phyloP scores from a whole-genome alignment of 1,284 basidiomycete genomes.

The Athelia sp. region DNA sequence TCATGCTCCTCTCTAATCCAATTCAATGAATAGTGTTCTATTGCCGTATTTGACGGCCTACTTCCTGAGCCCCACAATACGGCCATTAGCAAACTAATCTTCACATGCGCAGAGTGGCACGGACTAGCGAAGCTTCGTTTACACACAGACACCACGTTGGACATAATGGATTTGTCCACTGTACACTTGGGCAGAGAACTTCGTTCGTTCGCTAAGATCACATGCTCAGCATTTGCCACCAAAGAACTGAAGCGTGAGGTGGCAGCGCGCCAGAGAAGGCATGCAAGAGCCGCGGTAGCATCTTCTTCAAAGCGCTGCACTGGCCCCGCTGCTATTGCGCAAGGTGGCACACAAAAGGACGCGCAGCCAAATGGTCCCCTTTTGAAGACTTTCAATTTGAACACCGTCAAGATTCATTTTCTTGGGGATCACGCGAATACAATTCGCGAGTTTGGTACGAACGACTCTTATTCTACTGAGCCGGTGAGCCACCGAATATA shows the following conservation, averaged over 20 bases:
- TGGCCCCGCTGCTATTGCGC: no score
- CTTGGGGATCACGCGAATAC: slow-evolving; percentile 25
- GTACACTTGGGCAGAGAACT: slow-evolving; percentile 16
- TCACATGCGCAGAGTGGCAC: slow-evolving; percentile 14
- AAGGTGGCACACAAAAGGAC: no score
- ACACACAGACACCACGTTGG: slow-evolving; percentile 21
- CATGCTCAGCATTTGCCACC: slow-evolving; percentile 16
- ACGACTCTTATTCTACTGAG: slow-evolving; percentile 25
- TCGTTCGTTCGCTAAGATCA: slow-evolving; percentile 19
- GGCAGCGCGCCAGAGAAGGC: slow-evolving; percentile 12
- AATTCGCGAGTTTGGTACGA: slow-evolving; percentile 26
- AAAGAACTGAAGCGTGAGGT: slow-evolving; percentile 22
- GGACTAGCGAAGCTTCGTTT: slow-evolving; percentile 17
- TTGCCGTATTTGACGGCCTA: slow-evolving; percentile 31
- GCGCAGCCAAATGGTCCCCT: no score
- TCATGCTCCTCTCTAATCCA: no score
- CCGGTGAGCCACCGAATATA: slow-evolving; percentile 15
- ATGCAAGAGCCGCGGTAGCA: neutral
- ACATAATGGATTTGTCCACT: slow-evolving; percentile 16
- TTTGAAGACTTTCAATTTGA: slow-evolving; percentile 18
- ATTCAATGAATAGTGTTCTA: slow-evolving; percentile 30
- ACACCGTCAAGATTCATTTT: slow-evolving; percentile 28
- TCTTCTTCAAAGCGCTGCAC: no score
- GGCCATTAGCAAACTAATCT: slow-evolving; percentile 22
- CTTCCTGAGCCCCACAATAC: slow-evolving; percentile 22